A percentile compares a stretch with the other conserved stretches of the same genome.
phyloP scores from a whole-genome alignment of 2,329 filamentous ascomycete genomes.

The Claviceps africana region DNA sequence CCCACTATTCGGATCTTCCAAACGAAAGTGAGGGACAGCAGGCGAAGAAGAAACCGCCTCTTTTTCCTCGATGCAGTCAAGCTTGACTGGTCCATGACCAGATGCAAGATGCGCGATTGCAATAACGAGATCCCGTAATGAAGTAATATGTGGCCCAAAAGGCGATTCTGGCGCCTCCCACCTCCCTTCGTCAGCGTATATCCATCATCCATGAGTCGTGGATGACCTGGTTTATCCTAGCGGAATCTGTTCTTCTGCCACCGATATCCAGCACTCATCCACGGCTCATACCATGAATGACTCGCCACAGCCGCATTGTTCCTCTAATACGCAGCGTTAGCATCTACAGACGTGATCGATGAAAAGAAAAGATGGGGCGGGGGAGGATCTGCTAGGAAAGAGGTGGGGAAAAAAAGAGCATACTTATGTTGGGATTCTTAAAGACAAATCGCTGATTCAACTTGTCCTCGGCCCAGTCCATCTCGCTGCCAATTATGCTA shows the following conservation, averaged over 20 bases:
- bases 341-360: slow-evolving; percentile 10
- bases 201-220: not conserved
- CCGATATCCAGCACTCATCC: not conserved
- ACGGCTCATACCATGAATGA: slow-evolving; percentile 66
- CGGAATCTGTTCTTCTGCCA: not conserved
- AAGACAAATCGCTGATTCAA: slow-evolving; percentile 86
- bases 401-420: slow-evolving; percentile 21
- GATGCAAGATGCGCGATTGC: not conserved
- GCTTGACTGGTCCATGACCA: not conserved
- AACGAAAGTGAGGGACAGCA: not conserved
- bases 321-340: slow-evolving; percentile 45
- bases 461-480: slow-evolving; percentile 98
- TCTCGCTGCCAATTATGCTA: slow-evolving; percentile 96
- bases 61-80: not conserved
- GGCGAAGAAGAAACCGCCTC: not conserved
- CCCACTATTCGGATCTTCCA: not conserved
- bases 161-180: not conserved
- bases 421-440: slow-evolving; percentile 95
- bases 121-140: not conserved
- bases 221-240: not conserved
- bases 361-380: slow-evolving; percentile 11
- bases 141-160: not conserved
- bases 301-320: slow-evolving; percentile 90
- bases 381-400: not conserved
- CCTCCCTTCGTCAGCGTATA: not conserved